Conservation (phyloP, 176 grass and related monocot species). For the Hordeum marinum region DNA sequence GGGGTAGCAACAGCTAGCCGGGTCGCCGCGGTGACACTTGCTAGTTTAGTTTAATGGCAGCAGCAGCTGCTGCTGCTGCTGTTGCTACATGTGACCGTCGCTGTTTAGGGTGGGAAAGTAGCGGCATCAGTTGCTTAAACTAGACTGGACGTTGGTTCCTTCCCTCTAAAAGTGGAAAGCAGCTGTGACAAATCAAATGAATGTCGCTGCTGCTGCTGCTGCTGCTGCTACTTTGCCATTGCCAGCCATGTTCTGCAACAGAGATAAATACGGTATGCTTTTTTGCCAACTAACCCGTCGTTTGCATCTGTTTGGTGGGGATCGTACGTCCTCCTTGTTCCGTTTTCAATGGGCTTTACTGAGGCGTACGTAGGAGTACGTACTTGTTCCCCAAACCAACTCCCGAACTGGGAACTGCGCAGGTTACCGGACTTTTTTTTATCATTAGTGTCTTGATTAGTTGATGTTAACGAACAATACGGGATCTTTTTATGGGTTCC, state of each 20-base stretch:
- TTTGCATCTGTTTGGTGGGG: background rate
- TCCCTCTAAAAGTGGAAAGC: background rate
- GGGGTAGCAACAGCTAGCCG: background rate
- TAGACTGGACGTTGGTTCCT: background rate
- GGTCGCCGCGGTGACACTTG: background rate
- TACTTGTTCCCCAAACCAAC: background rate
- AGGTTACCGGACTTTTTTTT: no score
- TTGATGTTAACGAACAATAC: no score
- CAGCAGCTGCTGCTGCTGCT: no score
- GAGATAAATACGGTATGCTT: background rate
- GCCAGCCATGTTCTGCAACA: background rate
- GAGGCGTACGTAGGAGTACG: background rate
- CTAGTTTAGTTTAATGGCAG: background rate
- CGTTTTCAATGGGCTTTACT: background rate
- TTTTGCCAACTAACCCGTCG: background rate
- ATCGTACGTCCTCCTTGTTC: background rate
- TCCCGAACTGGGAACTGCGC: background rate
- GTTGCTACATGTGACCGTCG: background rate
- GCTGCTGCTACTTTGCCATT: background rate
- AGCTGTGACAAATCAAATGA: no score
- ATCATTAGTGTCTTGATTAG: no score
- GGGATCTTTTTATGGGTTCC: no score
- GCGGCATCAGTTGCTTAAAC: background rate
- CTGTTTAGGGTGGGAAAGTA: background rate
- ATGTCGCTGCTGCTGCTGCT: no score